phyloP scores from a whole-genome alignment of 2,329 filamentous ascomycete species.

The Aspergillus quadrilineatus region DNA sequence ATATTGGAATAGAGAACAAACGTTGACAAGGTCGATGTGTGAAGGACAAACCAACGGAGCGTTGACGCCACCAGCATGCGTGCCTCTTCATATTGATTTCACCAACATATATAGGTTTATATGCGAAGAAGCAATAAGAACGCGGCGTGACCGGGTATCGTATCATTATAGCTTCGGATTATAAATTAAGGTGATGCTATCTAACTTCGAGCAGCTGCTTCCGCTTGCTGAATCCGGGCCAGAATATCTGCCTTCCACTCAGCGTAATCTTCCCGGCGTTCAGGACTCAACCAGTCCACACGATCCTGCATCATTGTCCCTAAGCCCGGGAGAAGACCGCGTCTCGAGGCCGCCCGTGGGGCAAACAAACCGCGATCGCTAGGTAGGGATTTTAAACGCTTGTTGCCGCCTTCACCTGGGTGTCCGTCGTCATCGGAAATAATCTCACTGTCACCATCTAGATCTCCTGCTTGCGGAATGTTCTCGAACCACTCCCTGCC shows the following conservation, averaged over 20 bases:
- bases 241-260: slow-evolving; percentile 47
- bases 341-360: slow-evolving; percentile 23
- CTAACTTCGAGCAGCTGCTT: slow-evolving; percentile 18
- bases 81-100: no score
- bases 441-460: slow-evolving; percentile 35
- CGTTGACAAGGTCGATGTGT: no score
- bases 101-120: no score
- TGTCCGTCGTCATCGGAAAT: slow-evolving; percentile 37
- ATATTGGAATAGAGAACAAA: neutral
- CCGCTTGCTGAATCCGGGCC: slow-evolving; percentile 35
- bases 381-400: slow-evolving; percentile 24
- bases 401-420: slow-evolving; percentile 33
- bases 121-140: neutral
- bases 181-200: neutral
- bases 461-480: slow-evolving; percentile 41
- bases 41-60: no score
- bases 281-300: slow-evolving; percentile 48
- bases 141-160: slow-evolving; percentile 14
- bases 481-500: slow-evolving; percentile 68
- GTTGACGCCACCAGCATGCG: no score
- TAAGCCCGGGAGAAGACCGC: slow-evolving; percentile 46
- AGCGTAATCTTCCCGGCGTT: slow-evolving; percentile 42
- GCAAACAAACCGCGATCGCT: slow-evolving; percentile 14
- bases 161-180: neutral
- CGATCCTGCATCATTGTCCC: slow-evolving; percentile 53